These are phyloP conservation scores for Fusarium miscanthi DNA, from an alignment of 2,329 filamentous ascomycete genomes.

Conservation along the genomic window DNA sequence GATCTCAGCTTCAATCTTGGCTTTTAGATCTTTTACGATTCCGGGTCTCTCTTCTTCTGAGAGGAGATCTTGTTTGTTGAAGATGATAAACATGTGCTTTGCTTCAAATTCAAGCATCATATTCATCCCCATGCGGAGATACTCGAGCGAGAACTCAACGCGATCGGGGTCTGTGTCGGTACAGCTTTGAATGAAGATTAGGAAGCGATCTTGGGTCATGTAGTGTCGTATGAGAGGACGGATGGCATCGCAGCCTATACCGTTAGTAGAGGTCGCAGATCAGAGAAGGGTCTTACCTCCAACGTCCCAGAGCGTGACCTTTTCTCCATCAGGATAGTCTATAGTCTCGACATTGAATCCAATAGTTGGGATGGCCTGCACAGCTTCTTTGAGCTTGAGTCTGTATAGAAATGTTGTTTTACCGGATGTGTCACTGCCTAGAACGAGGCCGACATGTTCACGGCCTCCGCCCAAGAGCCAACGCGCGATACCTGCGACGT, in stretches of 20 bases:
- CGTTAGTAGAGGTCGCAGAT: not conserved
- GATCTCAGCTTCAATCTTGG: slow-evolving; percentile 26
- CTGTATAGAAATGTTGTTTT: slow-evolving; percentile 83
- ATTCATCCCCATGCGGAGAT: slow-evolving; percentile 38
- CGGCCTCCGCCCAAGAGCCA: slow-evolving; percentile 38
- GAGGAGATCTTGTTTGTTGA: slow-evolving; percentile 50
- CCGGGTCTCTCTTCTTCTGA: slow-evolving; percentile 16
- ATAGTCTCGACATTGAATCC: slow-evolving; percentile 94
- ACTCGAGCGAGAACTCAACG: slow-evolving; percentile 43
- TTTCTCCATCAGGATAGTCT: slow-evolving; percentile 28
- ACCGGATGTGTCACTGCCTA: slow-evolving; percentile 58
- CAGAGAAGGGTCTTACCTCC: slow-evolving; percentile 35
- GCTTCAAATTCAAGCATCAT: slow-evolving; percentile 35
- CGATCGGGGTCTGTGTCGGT: slow-evolving; percentile 38
- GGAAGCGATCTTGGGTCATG: slow-evolving; percentile 39
- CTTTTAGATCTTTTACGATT: slow-evolving; percentile 23
- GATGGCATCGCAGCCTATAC: slow-evolving; percentile 44
- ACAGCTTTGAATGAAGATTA: slow-evolving; percentile 48
- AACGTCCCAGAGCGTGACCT: slow-evolving; percentile 46
- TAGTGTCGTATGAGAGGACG: slow-evolving; percentile 45
- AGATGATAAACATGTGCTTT: slow-evolving; percentile 45
- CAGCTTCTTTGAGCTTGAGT: slow-evolving; percentile 90
- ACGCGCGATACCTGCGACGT: slow-evolving; percentile 32
- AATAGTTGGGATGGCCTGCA: slow-evolving; percentile 94
- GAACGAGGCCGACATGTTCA: slow-evolving; percentile 34